Percentiles rank a stretch among this genome's conserved stretches.
Evolutionary conservation across 352 stramenopile genomes (phyloP).

Genomic region (Phytophthora cajani): DNA sequence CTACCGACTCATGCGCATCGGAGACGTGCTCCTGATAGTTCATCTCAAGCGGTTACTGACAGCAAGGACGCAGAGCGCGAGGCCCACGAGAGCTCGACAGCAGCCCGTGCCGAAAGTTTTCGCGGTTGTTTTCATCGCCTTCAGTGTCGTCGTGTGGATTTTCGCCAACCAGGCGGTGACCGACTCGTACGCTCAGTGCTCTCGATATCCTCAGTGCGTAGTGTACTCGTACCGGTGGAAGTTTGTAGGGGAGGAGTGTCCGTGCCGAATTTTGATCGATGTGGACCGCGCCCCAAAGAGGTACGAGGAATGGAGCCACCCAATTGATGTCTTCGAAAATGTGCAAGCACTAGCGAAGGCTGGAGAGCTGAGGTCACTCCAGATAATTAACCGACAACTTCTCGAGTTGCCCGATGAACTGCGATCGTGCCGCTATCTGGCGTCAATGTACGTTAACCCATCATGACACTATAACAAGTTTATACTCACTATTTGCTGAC

Average conservation of each 20-base stretch:
- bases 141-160: constrained; percentile 19
- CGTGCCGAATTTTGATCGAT: constrained; percentile 36
- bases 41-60: constrained; percentile 1
- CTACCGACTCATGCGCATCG: constrained; percentile 32
- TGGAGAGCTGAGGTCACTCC: constrained; percentile 25
- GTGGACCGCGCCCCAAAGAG: constrained; percentile 21
- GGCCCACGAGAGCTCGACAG: neutral
- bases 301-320: constrained; percentile 27
- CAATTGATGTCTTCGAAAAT: constrained; percentile 18
- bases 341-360: constrained; percentile 25
- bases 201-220: constrained; percentile 25
- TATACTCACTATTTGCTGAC: neutral
- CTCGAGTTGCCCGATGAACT: constrained; percentile 29
- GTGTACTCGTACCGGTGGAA: constrained; percentile 29
- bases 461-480: neutral
- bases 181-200: constrained; percentile 6
- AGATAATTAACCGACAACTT: constrained; percentile 37
- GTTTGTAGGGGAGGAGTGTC: constrained; percentile 7
- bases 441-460: constrained; percentile 27
- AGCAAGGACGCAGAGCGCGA: neutral
- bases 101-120: constrained; percentile 19
- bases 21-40: constrained; percentile 17
- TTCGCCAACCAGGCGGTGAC: constrained; percentile 12
- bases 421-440: constrained; percentile 17
- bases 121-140: constrained; percentile 25